Base-by-base conservation (phyloP, 176 grass and related monocot genomes). In the Microstegium vimineum region DNA sequence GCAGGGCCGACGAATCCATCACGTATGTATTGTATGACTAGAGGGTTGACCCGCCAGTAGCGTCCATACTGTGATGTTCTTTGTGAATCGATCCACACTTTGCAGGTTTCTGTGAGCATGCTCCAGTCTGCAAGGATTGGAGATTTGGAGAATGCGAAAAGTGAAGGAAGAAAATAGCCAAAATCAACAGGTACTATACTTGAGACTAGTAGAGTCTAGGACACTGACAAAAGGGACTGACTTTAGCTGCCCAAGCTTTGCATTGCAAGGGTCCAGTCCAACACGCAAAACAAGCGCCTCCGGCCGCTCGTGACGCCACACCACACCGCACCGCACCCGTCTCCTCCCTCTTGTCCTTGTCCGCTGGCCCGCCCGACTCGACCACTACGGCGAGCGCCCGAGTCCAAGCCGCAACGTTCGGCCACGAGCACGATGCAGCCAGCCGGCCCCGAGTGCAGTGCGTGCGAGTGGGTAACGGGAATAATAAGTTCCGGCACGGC, bases 371-470 rank as follows among this genome's bases (percentile, higher is more conserved):
- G 35, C 35, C 10, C 5, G 59, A 16, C 35, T 4, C 5, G 59
- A 16, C 7, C 59, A 76, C 82, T 18, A 47, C 56, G 70, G 30
- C 75, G 12, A 5, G 31, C 13, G 75, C 66, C 76, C 3, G 16
- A 86, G 79, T 86, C 88, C 79, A 27, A 51, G 84, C 79, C 84
- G 68, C 5, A 86, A 83, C 88, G 84, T 90, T 86, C 79, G 84
- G 84, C 74, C 25, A 74, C 36, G 66, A 82, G 17, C 83, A 73
- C 78, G 47, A 41, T 38, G 86, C 77, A 20, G 56, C 37, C 27
- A 23, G 76, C 66, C 64, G 32, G 17, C 26, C 74, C 51, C 22
- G 79, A n/a, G n/a, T n/a, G n/a, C n/a, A n/a, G n/a, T n/a, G n/a
- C n/a, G 76, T 34, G 61, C 40, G 32, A 33, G 63, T 7, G 25